phyloP scores from a whole-genome alignment of 306 rosid species.

The Cucumis sativus region DNA sequence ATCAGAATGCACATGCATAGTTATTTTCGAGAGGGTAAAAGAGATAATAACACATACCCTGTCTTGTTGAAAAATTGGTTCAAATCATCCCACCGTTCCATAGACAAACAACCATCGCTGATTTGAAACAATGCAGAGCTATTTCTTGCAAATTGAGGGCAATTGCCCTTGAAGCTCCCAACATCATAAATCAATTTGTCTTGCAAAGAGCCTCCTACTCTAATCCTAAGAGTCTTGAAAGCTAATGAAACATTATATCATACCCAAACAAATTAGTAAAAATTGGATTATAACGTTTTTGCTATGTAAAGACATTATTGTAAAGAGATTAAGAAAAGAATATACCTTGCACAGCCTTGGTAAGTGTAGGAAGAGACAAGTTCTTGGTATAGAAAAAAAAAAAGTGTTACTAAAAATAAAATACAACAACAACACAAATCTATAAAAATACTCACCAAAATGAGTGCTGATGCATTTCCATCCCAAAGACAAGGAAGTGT shows the following conservation, averaged over 20 bases:
- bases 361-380: conserved; percentile 55
- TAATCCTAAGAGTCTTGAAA: conserved; percentile 62
- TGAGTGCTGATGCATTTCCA: neutral
- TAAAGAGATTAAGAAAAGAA: neutral
- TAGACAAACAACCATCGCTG: conserved; percentile 63
- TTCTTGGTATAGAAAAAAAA: conserved; percentile 26
- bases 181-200: conserved; percentile 64
- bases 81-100: conserved; percentile 85
- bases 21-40: too few relatives aligned
- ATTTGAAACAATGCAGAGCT: conserved; percentile 46
- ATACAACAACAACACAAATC: neutral
- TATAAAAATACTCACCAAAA: neutral
- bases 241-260: conserved; percentile 31
- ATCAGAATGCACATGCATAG: too few relatives aligned
- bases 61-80: conserved; percentile 56
- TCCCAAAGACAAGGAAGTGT: neutral
- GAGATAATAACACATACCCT: conserved; percentile 29
- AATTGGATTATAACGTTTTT: neutral
- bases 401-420: neutral
- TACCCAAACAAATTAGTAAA: neutral
- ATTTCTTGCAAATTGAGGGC: conserved; percentile 48
- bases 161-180: conserved; percentile 46
- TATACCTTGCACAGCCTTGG: conserved; percentile 70
- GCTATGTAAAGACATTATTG: neutral
- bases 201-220: conserved; percentile 91